Evolutionary conservation across 768 basidiomycete species (phyloP), one percentile per base, ranked within the genome.

Genomic region (Clavulina sp.): DNA sequence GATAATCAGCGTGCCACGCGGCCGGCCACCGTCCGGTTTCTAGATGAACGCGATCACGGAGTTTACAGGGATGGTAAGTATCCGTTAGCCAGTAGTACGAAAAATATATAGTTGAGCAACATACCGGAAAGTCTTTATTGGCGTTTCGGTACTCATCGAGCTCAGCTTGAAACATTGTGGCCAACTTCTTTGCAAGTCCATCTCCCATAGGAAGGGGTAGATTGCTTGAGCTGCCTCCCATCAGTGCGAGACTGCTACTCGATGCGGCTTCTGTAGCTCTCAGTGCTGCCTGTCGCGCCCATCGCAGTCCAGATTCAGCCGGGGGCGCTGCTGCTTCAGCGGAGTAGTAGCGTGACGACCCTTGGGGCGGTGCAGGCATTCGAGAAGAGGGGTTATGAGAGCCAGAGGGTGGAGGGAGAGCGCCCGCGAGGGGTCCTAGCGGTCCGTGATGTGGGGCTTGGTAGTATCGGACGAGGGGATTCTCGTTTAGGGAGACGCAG

Each of bases 381-480:
- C 64, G 64, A 16, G 78, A 73, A 3, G 79, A 76, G 4, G 80
- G 74, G 3, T 81, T 77, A 7, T 78, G 80, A 54, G 75, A 71
- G 2, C 67, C 43, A 46, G 13, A 13, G 1, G 13, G 43, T 46
- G 43, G 43, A 16, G 9, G 43, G 9, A 38, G 65, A 57, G 76
- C n/a, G n/a, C 66, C 2, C 80, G 81, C 80, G 50, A 96, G 76
- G 2, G 89, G 76, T 13, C 89, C 88, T 13, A 96, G 72, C 1
- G 91, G 92, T 2, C 72, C 70, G 59, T 91, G 88, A 56, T 83
- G 75, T 9, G 77, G 68, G 3, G 93, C 88, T 49, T 84, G 67
- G 63, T 95, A 96, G 67, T 93, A 97, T 30, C 93, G 82, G 57
- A 97, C 81, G 62, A 76, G 82, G 0, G 95, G 95, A 60, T 81